Evolutionary conservation across 2,329 filamentous ascomycete species (phyloP).

Genomic region (Hypoxylon sp.): DNA sequence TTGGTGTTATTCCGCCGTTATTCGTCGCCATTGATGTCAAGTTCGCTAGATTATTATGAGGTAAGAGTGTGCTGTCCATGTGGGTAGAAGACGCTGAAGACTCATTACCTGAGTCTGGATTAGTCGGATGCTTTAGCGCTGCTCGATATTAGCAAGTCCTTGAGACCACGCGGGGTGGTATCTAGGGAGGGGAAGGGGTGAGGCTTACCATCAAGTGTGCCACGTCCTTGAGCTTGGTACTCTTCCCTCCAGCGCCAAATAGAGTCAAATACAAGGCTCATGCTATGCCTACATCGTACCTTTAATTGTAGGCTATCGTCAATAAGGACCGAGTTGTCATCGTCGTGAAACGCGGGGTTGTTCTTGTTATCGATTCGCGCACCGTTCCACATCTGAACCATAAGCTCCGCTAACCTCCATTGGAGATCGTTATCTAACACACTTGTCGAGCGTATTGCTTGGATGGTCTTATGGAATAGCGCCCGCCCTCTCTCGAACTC

Average conservation of each 20-base stretch:
- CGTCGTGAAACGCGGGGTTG: constrained; percentile 63
- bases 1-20: constrained; percentile 69
- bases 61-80: constrained; percentile 72
- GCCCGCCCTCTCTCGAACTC: constrained; percentile 77
- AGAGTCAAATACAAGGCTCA: constrained; percentile 87
- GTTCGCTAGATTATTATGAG: constrained; percentile 64
- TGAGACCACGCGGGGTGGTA: constrained; percentile 50
- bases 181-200: constrained; percentile 47
- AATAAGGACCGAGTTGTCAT: constrained; percentile 66
- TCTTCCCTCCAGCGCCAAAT: constrained; percentile 90
- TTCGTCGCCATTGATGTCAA: constrained; percentile 62
- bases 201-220: constrained; percentile 76
- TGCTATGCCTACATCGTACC: constrained; percentile 86
- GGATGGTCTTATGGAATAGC: constrained; percentile 79
- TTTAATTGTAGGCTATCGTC: constrained; percentile 84
- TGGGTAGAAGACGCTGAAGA: constrained; percentile 78
- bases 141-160: constrained; percentile 58
- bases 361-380: constrained; percentile 67
- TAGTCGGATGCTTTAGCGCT: constrained; percentile 88
- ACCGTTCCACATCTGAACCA: constrained; percentile 88
- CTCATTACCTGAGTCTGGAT: constrained; percentile 83
- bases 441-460: constrained; percentile 78
- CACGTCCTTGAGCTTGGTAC: constrained; percentile 78
- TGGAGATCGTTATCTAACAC: constrained; percentile 84
- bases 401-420: constrained; percentile 84